Evolutionary conservation across 169 alveolate species (phyloP).

Genomic region (Besnoitia besnoiti): DNA sequence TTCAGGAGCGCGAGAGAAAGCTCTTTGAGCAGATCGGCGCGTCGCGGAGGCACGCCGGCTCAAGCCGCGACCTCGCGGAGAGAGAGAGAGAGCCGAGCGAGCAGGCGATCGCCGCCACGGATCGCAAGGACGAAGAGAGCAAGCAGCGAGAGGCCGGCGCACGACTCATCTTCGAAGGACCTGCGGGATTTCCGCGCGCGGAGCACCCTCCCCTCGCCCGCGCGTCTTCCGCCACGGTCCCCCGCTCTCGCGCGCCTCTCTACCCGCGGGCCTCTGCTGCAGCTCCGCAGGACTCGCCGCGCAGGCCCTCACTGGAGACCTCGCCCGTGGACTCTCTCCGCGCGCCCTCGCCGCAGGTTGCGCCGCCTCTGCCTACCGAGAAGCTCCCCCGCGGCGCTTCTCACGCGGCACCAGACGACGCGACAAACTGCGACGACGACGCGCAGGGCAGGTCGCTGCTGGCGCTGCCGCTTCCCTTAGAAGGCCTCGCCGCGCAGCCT

Average conservation of each 20-base stretch:
- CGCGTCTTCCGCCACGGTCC: neutral
- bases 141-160: too few species aligned
- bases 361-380: neutral
- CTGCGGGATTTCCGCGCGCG: neutral
- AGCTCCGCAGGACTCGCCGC: too few species aligned
- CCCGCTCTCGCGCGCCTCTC: neutral
- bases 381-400: too few species aligned
- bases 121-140: neutral
- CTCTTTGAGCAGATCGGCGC: neutral
- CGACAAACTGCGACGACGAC: too few species aligned
- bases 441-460: too few species aligned
- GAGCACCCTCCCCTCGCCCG: neutral
- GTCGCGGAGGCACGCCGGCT: neutral
- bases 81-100: neutral
- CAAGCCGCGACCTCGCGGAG: too few species aligned
- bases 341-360: neutral
- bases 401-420: too few species aligned
- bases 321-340: neutral
- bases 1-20: neutral
- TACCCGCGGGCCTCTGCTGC: too few species aligned
- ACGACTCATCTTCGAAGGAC: neutral
- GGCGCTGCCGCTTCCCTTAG: too few species aligned
- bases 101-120: neutral
- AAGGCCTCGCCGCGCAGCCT: too few species aligned
- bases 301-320: too few species aligned